phyloP scores from a whole-genome alignment of 1,284 basidiomycete species.

The Ganoderma lucidum region DNA sequence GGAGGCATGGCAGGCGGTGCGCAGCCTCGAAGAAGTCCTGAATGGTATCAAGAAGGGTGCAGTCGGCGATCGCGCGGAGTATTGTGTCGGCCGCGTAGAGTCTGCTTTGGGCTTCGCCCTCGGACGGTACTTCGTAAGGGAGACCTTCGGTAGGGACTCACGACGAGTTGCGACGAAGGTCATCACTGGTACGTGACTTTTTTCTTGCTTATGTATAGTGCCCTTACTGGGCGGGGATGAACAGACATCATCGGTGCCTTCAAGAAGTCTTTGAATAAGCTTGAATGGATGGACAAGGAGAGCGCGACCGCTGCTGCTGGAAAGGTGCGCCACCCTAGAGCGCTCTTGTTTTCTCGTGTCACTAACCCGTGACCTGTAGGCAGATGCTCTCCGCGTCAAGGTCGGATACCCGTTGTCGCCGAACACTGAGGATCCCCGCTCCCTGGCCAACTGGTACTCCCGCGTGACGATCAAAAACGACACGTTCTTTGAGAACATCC shows the following conservation, averaged over 20 bases:
- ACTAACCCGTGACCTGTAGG: constrained; percentile 47
- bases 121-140: constrained; percentile 86
- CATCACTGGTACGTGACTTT: constrained; percentile 67
- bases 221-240: neutral
- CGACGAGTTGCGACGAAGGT: constrained; percentile 85
- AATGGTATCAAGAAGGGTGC: constrained; percentile 90
- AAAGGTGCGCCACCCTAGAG: constrained; percentile 60
- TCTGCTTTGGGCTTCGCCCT: constrained; percentile 75
- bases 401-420: constrained; percentile 91
- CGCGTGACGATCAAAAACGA: constrained; percentile 70
- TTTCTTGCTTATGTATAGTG: neutral
- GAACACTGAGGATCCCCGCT: constrained; percentile 77
- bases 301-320: constrained; percentile 85
- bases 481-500: constrained; percentile 88
- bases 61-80: constrained; percentile 83
- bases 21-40: constrained; percentile 75
- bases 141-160: constrained; percentile 86
- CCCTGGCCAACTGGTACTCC: constrained; percentile 81
- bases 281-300: constrained; percentile 93
- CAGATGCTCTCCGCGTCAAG: constrained; percentile 82
- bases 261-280: constrained; percentile 76
- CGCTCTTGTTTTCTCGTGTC: neutral
- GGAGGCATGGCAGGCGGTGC: constrained; percentile 77
- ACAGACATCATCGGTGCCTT: constrained; percentile 87
- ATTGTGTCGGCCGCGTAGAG: constrained; percentile 73